These are phyloP conservation scores for Aspergillus sojae DNA, from an alignment of 2,329 filamentous ascomycete genomes.

Conservation along the genomic window DNA sequence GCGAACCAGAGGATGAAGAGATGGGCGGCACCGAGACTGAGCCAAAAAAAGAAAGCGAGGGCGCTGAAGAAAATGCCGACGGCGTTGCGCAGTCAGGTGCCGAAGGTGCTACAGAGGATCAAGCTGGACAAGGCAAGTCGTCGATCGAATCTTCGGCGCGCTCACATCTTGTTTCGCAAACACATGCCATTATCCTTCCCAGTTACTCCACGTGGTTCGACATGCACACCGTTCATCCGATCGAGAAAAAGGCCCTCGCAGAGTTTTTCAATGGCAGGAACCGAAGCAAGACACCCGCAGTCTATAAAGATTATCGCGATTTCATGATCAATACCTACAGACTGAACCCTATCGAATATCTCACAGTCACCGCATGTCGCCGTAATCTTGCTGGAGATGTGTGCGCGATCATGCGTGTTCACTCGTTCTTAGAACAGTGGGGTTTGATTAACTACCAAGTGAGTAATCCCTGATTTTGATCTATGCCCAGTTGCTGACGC, in stretches of 20 bases:
- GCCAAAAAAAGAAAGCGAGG: slow-evolving; percentile 49
- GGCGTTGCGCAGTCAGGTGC: slow-evolving; percentile 47
- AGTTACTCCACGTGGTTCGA: slow-evolving; percentile 99
- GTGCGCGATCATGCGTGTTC: slow-evolving; percentile 98
- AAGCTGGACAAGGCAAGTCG: slow-evolving; percentile 72
- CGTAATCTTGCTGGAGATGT: slow-evolving; percentile 96
- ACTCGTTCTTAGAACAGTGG: slow-evolving; percentile 98
- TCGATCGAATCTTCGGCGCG: slow-evolving; percentile 82
- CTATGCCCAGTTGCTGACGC: not conserved
- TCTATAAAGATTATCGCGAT: slow-evolving; percentile 98
- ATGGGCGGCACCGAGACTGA: slow-evolving; percentile 68
- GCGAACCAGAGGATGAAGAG: slow-evolving; percentile 70
- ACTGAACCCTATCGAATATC: slow-evolving; percentile 90
- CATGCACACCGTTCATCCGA: slow-evolving; percentile 87
- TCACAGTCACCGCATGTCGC: slow-evolving; percentile 94
- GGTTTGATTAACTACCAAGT: slow-evolving; percentile 99
- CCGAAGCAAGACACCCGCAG: slow-evolving; percentile 93
- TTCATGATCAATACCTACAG: slow-evolving; percentile 99
- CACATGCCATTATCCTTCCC: slow-evolving; percentile 91
- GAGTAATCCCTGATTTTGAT: slow-evolving; percentile 28
- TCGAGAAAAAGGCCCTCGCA: slow-evolving; percentile 91
- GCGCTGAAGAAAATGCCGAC: slow-evolving; percentile 48
- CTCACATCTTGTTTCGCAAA: slow-evolving; percentile 89
- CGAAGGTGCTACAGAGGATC: slow-evolving; percentile 56
- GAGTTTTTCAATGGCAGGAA: slow-evolving; percentile 99